phyloP scores from a whole-genome alignment of 2,329 filamentous ascomycete genomes.

The Plectosphaerella cucumerina region DNA sequence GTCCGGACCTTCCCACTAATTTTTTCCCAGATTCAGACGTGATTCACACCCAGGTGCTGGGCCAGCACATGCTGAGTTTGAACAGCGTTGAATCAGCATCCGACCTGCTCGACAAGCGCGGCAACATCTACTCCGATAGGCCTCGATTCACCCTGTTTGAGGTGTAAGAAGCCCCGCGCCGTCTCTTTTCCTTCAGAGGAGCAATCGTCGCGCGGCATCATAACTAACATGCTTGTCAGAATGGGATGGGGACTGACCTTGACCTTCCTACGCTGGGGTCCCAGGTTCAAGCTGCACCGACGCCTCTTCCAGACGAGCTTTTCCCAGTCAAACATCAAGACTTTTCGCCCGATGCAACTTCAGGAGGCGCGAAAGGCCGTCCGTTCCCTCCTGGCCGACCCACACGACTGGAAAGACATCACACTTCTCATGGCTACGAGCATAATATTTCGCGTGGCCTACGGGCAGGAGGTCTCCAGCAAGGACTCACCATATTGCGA shows the following conservation, averaged over 20 bases:
- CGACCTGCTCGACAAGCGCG: conserved; percentile 40
- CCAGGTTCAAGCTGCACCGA: conserved; percentile 38
- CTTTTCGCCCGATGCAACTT: conserved; percentile 27
- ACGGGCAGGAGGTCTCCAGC: conserved; percentile 16
- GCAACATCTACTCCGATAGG: conserved; percentile 38
- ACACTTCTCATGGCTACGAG: conserved; percentile 19
- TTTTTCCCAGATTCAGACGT: conserved; percentile 21
- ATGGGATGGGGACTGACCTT: conserved; percentile 44
- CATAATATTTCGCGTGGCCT: conserved; percentile 20
- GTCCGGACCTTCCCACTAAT: neutral
- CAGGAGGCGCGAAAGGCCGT: conserved; percentile 22
- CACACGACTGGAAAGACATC: conserved; percentile 16
- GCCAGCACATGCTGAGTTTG: conserved; percentile 33
- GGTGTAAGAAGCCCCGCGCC: conserved; percentile 13
- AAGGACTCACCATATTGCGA: conserved; percentile 19
- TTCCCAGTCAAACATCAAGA: conserved; percentile 29
- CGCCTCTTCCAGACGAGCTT: conserved; percentile 39
- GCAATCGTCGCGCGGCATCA: no score
- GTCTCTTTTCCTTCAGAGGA: neutral
- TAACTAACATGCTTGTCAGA: conserved; percentile 1
- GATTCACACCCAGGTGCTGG: conserved; percentile 24
- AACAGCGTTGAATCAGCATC: conserved; percentile 36
- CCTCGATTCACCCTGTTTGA: conserved; percentile 40
- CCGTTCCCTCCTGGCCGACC: conserved; percentile 14
- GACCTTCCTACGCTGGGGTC: conserved; percentile 38